These are phyloP conservation scores for Naganishia onofrii DNA, from an alignment of 768 basidiomycete genomes.

Conservation along the genomic window DNA sequence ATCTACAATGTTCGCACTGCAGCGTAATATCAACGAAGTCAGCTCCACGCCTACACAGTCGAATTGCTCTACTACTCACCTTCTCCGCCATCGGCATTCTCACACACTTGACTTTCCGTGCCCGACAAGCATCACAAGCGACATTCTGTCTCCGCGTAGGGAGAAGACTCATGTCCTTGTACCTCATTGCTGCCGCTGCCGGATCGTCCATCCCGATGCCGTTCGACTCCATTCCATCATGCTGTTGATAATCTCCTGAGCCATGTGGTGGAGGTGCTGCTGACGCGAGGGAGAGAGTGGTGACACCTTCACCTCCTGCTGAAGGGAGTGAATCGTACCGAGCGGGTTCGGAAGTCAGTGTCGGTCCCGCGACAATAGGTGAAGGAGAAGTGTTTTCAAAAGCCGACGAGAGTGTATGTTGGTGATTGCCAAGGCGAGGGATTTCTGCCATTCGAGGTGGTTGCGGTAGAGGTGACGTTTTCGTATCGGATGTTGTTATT, in stretches of 20 bases:
- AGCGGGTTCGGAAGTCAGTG: background rate
- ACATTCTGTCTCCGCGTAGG: conserved; percentile 33
- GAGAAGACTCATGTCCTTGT: conserved; percentile 11
- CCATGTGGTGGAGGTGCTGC: background rate
- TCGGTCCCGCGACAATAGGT: background rate
- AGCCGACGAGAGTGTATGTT: background rate
- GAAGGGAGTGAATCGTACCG: background rate
- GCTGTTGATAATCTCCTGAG: background rate
- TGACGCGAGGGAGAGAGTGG: background rate
- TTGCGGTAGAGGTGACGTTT: background rate
- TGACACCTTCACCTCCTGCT: background rate
- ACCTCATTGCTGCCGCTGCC: background rate
- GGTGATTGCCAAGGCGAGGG: background rate
- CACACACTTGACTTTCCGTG: conserved; percentile 82
- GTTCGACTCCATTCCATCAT: background rate
- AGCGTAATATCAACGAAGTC: background rate
- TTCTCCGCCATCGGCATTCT: conserved; percentile 73
- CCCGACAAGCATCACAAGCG: conserved; percentile 34
- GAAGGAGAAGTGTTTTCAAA: background rate
- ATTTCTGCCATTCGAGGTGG: background rate
- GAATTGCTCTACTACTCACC: background rate
- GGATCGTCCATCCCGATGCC: background rate
- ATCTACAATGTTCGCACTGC: conserved; percentile 67
- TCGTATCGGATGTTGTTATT: background rate
- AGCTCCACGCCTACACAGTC: background rate